Conservation (phyloP, 1,139 yeast genomes). For the Geotrichum bryndzae region DNA sequence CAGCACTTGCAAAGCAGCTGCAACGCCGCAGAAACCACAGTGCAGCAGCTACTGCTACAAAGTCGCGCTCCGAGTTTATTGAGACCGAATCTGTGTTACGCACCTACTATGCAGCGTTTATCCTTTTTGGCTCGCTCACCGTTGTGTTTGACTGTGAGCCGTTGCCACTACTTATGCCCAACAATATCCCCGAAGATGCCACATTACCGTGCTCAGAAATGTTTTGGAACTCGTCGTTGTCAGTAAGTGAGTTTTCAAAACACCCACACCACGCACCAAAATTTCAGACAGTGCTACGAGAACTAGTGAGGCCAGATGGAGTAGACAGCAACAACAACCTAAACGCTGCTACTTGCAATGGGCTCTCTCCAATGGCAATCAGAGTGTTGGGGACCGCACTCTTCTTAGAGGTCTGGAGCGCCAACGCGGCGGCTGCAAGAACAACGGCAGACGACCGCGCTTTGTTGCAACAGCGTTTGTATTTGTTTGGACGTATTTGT, state of each 20-base stretch:
- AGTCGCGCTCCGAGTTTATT: slow-evolving; percentile 1
- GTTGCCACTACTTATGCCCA: neutral
- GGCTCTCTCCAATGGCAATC: slow-evolving; percentile 15
- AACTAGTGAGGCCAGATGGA: neutral
- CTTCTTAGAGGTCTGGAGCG: slow-evolving; percentile 7
- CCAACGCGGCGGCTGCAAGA: neutral
- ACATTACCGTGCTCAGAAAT: slow-evolving; percentile 34
- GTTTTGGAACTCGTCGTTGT: slow-evolving; percentile 28
- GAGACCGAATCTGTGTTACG: slow-evolving; percentile 31
- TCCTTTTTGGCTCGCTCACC: slow-evolving; percentile 30
- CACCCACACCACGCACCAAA: neutral
- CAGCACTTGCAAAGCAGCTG: slow-evolving; percentile 16
- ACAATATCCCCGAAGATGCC: neutral
- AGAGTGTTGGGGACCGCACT: slow-evolving; percentile 13
- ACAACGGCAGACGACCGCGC: neutral
- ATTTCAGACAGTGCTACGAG: neutral
- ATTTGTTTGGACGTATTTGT: slow-evolving; percentile 10
- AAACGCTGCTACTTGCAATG: slow-evolving; percentile 16
- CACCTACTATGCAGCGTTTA: slow-evolving; percentile 31
- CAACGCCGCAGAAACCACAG: slow-evolving; percentile 12
- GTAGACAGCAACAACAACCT: slow-evolving; percentile 6
- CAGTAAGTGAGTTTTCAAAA: slow-evolving; percentile 1
- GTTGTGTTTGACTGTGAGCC: slow-evolving; percentile 25
- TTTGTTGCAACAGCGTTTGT: neutral
- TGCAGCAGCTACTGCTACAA: neutral